Conservation (phyloP, 1,139 yeast genomes). For the Entelexis paramagnoliae region DNA sequence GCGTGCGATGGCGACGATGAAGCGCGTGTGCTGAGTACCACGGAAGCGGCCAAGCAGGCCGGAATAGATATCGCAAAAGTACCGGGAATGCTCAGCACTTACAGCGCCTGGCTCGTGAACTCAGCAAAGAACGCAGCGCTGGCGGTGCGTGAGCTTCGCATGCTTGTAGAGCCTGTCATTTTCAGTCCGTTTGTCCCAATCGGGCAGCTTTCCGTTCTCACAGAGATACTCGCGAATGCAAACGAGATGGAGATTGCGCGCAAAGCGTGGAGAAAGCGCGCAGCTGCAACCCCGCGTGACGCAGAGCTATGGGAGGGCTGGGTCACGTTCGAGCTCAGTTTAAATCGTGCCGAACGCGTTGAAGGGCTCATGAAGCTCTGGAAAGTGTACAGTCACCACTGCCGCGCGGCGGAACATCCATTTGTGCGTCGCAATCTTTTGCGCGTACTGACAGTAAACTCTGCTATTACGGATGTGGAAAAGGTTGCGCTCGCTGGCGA, state of each 20-base stretch:
- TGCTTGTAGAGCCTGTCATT: neutral
- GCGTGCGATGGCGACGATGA: neutral
- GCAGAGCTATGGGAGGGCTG: constrained; percentile 1
- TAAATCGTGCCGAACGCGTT: neutral
- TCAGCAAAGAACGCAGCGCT: neutral
- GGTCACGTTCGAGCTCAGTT: neutral
- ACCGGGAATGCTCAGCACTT: neutral
- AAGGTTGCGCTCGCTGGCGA: neutral
- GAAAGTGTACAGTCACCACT: neutral
- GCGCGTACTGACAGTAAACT: neutral
- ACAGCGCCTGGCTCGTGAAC: neutral
- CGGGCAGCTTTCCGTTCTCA: neutral
- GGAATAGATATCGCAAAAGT: neutral
- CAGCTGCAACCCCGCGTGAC: neutral
- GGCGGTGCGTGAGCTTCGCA: neutral
- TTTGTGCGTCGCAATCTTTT: neutral
- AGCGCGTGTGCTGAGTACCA: neutral
- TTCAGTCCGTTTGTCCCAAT: neutral
- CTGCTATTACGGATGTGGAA: neutral
- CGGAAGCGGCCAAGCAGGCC: neutral
- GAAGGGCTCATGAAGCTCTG: neutral
- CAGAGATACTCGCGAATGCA: neutral
- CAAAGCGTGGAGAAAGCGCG: constrained; percentile 1
- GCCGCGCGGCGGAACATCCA: neutral
- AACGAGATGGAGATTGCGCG: neutral